Conservation (phyloP, 2,329 filamentous ascomycete species). For the Trichocomaceae sp. region DNA sequence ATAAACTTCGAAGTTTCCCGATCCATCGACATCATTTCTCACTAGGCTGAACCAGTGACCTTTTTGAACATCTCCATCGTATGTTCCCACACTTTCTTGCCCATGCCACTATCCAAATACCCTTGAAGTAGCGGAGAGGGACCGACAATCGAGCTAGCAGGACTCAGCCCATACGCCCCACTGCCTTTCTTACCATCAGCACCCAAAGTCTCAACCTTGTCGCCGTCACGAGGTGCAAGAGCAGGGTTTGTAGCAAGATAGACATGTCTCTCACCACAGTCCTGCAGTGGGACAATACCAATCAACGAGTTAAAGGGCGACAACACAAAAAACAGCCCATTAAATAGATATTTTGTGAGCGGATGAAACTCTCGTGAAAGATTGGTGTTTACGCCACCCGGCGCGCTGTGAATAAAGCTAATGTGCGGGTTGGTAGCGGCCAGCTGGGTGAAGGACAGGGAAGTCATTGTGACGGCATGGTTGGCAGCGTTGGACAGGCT, state of each 20-base stretch:
- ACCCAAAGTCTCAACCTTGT: conserved; percentile 13
- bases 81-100: conserved; percentile 19
- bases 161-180: conserved; percentile 17
- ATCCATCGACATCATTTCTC: too few relatives aligned
- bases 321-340: conserved; percentile 3
- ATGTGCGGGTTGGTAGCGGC: conserved; percentile 41
- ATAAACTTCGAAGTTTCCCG: background rate
- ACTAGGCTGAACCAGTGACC: background rate
- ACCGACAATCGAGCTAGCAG: conserved; percentile 15
- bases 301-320: conserved; percentile 11
- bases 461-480: conserved; percentile 47
- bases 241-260: conserved; percentile 16
- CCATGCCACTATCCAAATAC: conserved; percentile 13
- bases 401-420: conserved; percentile 46
- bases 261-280: conserved; percentile 20
- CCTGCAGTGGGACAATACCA: conserved; percentile 14
- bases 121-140: conserved; percentile 13
- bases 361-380: conserved; percentile 46
- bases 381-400: conserved; percentile 44
- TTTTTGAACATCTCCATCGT: conserved; percentile 17
- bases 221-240: conserved; percentile 11
- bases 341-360: background rate
- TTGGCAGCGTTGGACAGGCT: conserved; percentile 18
- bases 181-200: conserved; percentile 17
- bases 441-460: conserved; percentile 45